A percentile compares a stretch with the other conserved stretches of the same genome.
phyloP scores from a whole-genome alignment of 2,329 filamentous ascomycete species.

The Talaromyces funiculosus region DNA sequence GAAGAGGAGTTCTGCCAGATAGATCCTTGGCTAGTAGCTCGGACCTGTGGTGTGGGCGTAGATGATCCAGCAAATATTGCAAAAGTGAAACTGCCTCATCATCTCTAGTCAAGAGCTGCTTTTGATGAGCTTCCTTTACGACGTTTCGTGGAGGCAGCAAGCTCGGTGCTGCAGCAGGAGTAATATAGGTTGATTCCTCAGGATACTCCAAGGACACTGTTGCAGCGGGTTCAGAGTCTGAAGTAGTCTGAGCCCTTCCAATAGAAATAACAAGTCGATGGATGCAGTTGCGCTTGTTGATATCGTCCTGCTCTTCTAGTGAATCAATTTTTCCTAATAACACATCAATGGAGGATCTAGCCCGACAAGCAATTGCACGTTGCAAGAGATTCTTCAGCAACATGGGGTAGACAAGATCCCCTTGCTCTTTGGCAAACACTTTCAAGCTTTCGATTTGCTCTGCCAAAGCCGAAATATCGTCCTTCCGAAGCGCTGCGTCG shows the following conservation, averaged over 20 bases:
- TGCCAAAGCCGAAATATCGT: constrained; percentile 36
- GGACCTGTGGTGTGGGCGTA: constrained; percentile 61
- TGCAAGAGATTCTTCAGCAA: constrained; percentile 41
- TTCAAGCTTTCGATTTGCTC: constrained; percentile 56
- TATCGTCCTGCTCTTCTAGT: constrained; percentile 81
- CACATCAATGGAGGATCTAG: constrained; percentile 62
- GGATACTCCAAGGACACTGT: constrained; percentile 47
- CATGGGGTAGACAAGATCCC: constrained; percentile 65
- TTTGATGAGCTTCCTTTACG: constrained; percentile 59
- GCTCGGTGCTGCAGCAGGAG: constrained; percentile 66
- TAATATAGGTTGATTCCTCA: constrained; percentile 65
- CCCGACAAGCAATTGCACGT: constrained; percentile 63
- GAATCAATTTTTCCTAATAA: constrained; percentile 64
- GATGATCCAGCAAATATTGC: constrained; percentile 57
- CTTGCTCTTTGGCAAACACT: constrained; percentile 47
- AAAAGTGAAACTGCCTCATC: constrained; percentile 71
- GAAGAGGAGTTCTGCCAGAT: constrained; percentile 77
- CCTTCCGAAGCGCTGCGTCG: constrained; percentile 36
- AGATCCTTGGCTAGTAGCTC: constrained; percentile 67
- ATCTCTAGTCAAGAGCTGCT: constrained; percentile 57
- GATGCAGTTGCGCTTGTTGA: constrained; percentile 89
- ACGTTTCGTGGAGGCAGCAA: constrained; percentile 57
- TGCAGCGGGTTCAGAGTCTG: constrained; percentile 48
- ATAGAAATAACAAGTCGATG: constrained; percentile 91
- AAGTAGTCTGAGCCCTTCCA: constrained; percentile 63